Evolutionary conservation across 352 stramenopile species (phyloP).

Genomic region (Pythium graminicola): DNA sequence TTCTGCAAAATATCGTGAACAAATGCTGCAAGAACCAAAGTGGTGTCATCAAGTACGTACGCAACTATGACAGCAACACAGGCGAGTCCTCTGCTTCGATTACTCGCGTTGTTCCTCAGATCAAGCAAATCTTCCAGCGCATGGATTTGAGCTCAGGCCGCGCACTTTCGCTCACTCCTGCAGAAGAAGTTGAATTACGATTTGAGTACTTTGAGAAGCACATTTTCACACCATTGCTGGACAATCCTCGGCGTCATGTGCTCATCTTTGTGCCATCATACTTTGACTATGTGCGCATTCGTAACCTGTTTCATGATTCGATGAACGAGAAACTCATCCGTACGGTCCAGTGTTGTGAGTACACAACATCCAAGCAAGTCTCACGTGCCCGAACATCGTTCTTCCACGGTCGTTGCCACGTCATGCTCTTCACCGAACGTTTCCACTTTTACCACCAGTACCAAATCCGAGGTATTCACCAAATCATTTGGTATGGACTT

Average conservation of each 20-base stretch:
- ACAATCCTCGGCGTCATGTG: conserved; percentile 60
- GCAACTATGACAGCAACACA: conserved; percentile 38
- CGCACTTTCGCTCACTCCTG: conserved; percentile 23
- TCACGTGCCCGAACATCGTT: conserved; percentile 65
- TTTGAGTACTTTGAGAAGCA: conserved; percentile 78
- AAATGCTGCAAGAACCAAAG: conserved; percentile 52
- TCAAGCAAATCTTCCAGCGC: conserved; percentile 81
- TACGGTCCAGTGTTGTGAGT: conserved; percentile 68
- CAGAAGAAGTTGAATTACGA: conserved; percentile 50
- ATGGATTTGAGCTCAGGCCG: conserved; percentile 34
- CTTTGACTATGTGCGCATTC: conserved; percentile 83
- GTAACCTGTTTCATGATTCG: conserved; percentile 69
- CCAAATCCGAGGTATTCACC: conserved; percentile 64
- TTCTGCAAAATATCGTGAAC: conserved; percentile 50
- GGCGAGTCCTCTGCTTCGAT: conserved; percentile 46
- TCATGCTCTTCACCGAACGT: conserved; percentile 76
- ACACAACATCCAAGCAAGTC: conserved; percentile 58
- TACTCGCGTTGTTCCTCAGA: conserved; percentile 52
- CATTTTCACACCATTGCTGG: conserved; percentile 65
- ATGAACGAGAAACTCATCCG: conserved; percentile 72
- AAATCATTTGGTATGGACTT: conserved; percentile 73
- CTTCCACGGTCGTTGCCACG: conserved; percentile 69
- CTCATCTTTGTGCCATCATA: conserved; percentile 81
- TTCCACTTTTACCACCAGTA: conserved; percentile 87
- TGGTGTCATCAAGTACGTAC: conserved; percentile 48